Conservation (phyloP, 179 eudicot genomes). For the Silene vulgaris region DNA sequence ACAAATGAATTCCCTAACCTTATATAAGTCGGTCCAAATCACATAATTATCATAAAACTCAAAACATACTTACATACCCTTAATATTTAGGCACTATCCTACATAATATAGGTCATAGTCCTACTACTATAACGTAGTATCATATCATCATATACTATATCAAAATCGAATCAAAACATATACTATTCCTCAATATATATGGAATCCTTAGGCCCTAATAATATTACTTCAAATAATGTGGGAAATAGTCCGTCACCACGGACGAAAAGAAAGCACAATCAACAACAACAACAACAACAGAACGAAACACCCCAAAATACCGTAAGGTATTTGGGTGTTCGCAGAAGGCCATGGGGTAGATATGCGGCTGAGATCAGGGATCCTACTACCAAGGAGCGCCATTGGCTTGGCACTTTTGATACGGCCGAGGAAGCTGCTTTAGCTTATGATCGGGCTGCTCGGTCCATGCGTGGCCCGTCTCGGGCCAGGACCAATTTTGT, state of each 20-base stretch:
- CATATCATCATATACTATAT: not conserved
- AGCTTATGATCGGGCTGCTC: slow-evolving; percentile 50
- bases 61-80: not conserved
- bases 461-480: slow-evolving; percentile 51
- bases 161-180: not conserved
- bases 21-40: slow-evolving; percentile 27
- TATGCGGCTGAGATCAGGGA: slow-evolving; percentile 53
- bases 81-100: not conserved
- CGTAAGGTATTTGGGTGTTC: slow-evolving; percentile 36
- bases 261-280: slow-evolving; percentile 32
- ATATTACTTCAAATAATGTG: slow-evolving; percentile 14
- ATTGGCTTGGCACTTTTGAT: slow-evolving; percentile 55
- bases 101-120: slow-evolving; percentile 4
- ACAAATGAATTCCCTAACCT: slow-evolving; percentile 1
- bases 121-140: slow-evolving; percentile 10
- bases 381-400: slow-evolving; percentile 54
- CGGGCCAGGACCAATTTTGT: slow-evolving; percentile 57
- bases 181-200: not conserved
- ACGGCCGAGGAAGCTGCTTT: slow-evolving; percentile 56
- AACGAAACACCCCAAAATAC: slow-evolving; percentile 21
- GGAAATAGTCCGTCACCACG: slow-evolving; percentile 30
- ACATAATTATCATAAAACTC: slow-evolving; percentile 18
- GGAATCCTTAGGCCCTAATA: slow-evolving; percentile 21
- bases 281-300: slow-evolving; percentile 23
- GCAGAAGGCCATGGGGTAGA: slow-evolving; percentile 51